These are phyloP conservation scores for Bruguiera gymnorhiza DNA, from an alignment of 345 rosid genomes.

Conservation along the genomic window DNA sequence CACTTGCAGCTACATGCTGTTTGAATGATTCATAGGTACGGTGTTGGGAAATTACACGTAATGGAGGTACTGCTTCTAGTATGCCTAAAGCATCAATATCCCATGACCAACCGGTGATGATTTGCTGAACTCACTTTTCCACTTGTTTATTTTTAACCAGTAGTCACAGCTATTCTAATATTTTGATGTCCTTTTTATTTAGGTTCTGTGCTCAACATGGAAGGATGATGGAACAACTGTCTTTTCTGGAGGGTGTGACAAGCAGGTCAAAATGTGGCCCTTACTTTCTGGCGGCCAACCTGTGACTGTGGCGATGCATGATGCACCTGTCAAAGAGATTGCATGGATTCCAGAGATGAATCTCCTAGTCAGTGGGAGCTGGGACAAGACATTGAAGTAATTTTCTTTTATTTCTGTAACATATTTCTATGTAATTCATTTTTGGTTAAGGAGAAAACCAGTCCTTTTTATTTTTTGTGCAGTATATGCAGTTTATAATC, in stretches of 20 bases:
- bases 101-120: conserved; percentile 89
- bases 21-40: conserved; percentile 57
- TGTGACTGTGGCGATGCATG: conserved; percentile 89
- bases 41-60: conserved; percentile 84
- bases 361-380: conserved; percentile 81
- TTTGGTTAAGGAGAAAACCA: not conserved
- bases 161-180: not conserved
- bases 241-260: conserved; percentile 94
- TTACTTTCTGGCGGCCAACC: conserved; percentile 80
- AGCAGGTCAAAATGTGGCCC: conserved; percentile 99
- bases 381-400: conserved; percentile 93
- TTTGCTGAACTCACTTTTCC: not conserved
- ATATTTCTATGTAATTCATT: not conserved
- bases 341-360: conserved; percentile 97
- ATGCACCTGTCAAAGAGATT: conserved; percentile 71
- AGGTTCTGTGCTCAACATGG: conserved; percentile 93
- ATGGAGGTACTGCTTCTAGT: conserved; percentile 49
- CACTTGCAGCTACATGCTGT: not conserved
- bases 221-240: conserved; percentile 98
- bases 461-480: not conserved
- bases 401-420: not conserved
- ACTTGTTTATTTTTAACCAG: conserved; percentile 3
- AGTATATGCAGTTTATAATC: not conserved
- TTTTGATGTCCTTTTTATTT: not conserved
- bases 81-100: conserved; percentile 80